Evolutionary conservation across 768 basidiomycete genomes (phyloP).

Genomic region (Symmetrospora coprosmae): DNA sequence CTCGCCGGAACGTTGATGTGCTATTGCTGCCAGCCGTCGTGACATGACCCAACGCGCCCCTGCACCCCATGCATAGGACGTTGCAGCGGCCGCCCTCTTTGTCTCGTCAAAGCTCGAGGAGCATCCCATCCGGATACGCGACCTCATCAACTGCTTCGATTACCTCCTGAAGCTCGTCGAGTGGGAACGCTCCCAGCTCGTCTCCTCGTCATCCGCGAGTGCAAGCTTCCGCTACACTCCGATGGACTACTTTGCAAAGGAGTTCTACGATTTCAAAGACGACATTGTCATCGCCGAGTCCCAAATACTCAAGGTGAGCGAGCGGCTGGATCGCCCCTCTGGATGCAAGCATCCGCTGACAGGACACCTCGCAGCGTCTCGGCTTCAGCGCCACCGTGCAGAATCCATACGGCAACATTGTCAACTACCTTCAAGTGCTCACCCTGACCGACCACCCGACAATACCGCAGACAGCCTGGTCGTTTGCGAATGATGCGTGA

Average conservation of each 20-base stretch:
- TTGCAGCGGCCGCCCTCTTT: conserved; percentile 76
- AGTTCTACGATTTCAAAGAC: conserved; percentile 90
- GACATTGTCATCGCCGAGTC: conserved; percentile 86
- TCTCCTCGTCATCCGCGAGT: neutral
- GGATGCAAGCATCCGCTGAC: neutral
- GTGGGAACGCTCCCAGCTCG: conserved; percentile 1
- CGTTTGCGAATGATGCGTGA: conserved; percentile 88
- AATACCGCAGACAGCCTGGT: conserved; percentile 72
- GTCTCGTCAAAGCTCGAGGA: conserved; percentile 85
- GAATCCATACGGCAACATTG: conserved; percentile 79
- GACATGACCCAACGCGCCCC: neutral
- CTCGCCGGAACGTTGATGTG: neutral
- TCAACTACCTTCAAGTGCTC: conserved; percentile 83
- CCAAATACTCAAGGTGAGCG: conserved; percentile 74
- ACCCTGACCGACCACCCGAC: conserved; percentile 60
- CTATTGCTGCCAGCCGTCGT: conserved; percentile 3
- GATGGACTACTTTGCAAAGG: conserved; percentile 76
- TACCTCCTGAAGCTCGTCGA: conserved; percentile 46
- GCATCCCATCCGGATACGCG: conserved; percentile 76
- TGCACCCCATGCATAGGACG: conserved; percentile 46
- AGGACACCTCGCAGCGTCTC: conserved; percentile 37
- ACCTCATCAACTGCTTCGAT: conserved; percentile 88
- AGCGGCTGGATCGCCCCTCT: neutral
- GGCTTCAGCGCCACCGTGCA: conserved; percentile 91
- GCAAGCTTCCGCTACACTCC: conserved; percentile 44